Base-by-base conservation (phyloP, 345 rosid species). In the Turnera subulata region DNA sequence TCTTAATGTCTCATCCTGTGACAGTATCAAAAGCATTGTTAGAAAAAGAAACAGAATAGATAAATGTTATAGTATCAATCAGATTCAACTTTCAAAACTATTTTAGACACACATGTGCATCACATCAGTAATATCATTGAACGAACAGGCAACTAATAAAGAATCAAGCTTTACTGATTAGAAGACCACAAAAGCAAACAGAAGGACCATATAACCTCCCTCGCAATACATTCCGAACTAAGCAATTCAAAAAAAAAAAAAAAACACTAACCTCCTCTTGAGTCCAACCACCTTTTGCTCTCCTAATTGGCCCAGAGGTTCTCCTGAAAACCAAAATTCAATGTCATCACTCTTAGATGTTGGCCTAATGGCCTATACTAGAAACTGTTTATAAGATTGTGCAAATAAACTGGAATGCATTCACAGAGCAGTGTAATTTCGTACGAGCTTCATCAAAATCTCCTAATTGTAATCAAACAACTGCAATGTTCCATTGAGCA, bases 201-300 rank as follows among this genome's bases (percentile, higher is more conserved):
- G 35, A 3, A 29, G 8, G 5, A 29, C 35, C 4, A 29, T 29
- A 29, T 29, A n/a, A 25, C 15, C 15, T 23, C n/a, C n/a, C n/a
- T n/a, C n/a, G n/a, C n/a, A n/a, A n/a, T n/a, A n/a, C n/a, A n/a
- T n/a, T n/a, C n/a, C n/a, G n/a, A n/a, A n/a, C n/a, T n/a, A n/a
- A n/a, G n/a, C n/a, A n/a, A n/a, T n/a, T n/a, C n/a, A n/a, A n/a
- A n/a, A n/a, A n/a, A n/a, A n/a, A n/a, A n/a, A n/a, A 38, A 11
- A 56, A 68, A 50, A 38, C 59, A 42, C 63, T 46, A 56, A 89
- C 97, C 94, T 90, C 99, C 77, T 84, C 87, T 0, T 82, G 92
- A 62, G 97, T 92, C 98, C 97, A 94, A 45, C 99, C 99, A 16
- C 99, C 97, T 73, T 90, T 94, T 4, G 99, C 96, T 51, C 96